Conservation (phyloP, 108 stramenopile species). For the Aurantiochytrium sp. region DNA sequence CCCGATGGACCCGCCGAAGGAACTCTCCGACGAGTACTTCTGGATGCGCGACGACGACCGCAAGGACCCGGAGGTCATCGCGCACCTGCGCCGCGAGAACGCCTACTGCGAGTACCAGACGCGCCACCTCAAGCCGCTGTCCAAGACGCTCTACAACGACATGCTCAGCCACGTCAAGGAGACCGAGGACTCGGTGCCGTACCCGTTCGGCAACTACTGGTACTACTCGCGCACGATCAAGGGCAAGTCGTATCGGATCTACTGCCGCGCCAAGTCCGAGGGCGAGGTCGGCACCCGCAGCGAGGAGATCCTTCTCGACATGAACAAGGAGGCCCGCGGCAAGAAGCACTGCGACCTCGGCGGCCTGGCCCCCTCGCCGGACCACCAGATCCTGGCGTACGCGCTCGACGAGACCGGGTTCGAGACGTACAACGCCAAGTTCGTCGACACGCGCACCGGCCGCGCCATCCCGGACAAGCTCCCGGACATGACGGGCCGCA, state of each 20-base stretch:
- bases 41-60: constrained; percentile 85
- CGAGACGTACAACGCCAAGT: constrained; percentile 76
- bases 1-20: constrained; percentile 69
- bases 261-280: constrained; percentile 56
- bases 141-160: constrained; percentile 65
- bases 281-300: not conserved
- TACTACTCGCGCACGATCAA: constrained; percentile 83
- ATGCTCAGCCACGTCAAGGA: constrained; percentile 70
- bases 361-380: constrained; percentile 60
- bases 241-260: constrained; percentile 74
- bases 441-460: not conserved
- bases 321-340: constrained; percentile 73
- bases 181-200: constrained; percentile 78
- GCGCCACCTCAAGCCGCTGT: constrained; percentile 60
- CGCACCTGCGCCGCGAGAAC: constrained; percentile 77
- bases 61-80: constrained; percentile 67
- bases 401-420: constrained; percentile 75
- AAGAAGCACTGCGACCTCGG: constrained; percentile 75
- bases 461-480: constrained; percentile 41
- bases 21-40: constrained; percentile 73
- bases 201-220: constrained; percentile 59
- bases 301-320: constrained; percentile 76
- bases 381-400: constrained; percentile 74
- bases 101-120: constrained; percentile 64
- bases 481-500: constrained; percentile 47